Evolutionary conservation across 257 asterid genomes (phyloP).

Genomic region (Petunia secreta): DNA sequence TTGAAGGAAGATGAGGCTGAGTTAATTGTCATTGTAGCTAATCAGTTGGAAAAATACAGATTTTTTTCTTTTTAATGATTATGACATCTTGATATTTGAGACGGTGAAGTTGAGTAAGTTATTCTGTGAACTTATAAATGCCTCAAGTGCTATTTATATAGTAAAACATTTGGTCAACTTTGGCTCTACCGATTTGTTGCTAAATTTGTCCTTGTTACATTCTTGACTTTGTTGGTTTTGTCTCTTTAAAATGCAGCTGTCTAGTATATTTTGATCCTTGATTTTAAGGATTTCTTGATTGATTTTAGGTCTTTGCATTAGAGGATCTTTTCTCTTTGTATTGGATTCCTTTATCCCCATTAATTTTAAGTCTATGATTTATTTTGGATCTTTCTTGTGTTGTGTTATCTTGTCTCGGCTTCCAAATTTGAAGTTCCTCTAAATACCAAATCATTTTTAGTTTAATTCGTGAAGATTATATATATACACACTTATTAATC

Average conservation of each 20-base stretch:
- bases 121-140: constrained; percentile 18
- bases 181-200: background rate
- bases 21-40: background rate
- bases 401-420: no score
- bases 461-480: no score
- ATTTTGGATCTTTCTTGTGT: no score
- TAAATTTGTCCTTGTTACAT: background rate
- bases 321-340: background rate
- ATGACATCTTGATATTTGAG: constrained; percentile 18
- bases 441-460: no score
- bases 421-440: no score
- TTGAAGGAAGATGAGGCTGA: constrained; percentile 18
- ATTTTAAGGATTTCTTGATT: background rate
- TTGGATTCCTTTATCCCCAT: background rate
- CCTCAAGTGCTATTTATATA: background rate
- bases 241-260: background rate
- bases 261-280: background rate
- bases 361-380: background rate
- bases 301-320: background rate
- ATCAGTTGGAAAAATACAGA: background rate
- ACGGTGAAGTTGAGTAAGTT: background rate
- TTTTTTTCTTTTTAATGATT: background rate
- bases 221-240: background rate
- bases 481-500: no score
- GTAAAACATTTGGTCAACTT: constrained; percentile 12